Conservation (phyloP, 176 grass and related monocot species). For the Pharus latifolius region DNA sequence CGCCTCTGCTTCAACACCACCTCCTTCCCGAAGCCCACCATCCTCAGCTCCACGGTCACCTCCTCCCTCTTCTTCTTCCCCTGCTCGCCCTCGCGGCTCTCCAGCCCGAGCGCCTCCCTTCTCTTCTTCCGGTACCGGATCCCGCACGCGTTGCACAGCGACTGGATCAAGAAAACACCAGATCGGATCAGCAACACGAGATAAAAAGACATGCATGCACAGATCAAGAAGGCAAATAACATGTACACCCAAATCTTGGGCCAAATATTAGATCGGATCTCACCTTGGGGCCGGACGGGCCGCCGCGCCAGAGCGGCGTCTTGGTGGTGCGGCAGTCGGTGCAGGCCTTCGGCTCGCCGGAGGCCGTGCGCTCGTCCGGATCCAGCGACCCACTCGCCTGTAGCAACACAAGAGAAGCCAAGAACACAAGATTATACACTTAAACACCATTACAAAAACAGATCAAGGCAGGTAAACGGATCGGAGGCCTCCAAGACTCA, state of each 20-base stretch:
- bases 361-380: constrained; percentile 28
- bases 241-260: too few relatives aligned
- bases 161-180: constrained; percentile 20
- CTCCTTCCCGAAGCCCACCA: constrained; percentile 46
- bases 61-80: background rate
- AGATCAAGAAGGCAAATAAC: background rate
- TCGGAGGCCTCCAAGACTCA: too few relatives aligned
- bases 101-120: constrained; percentile 38
- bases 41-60: constrained; percentile 38
- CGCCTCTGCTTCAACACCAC: constrained; percentile 62
- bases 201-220: background rate
- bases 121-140: constrained; percentile 96
- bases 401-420: background rate
- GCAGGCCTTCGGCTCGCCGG: constrained; percentile 61
- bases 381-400: constrained; percentile 35
- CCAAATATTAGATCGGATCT: constrained; percentile 14
- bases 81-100: constrained; percentile 15
- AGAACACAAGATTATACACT: background rate
- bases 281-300: constrained; percentile 72
- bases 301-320: constrained; percentile 81
- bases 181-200: constrained; percentile 11
- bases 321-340: constrained; percentile 75
- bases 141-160: constrained; percentile 98
- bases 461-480: background rate
- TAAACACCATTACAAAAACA: background rate